A percentile compares a stretch with the other conserved stretches of the same genome.
Evolutionary conservation across 1,284 basidiomycete genomes (phyloP).

Genomic region (Paramarasmius palmivorus): DNA sequence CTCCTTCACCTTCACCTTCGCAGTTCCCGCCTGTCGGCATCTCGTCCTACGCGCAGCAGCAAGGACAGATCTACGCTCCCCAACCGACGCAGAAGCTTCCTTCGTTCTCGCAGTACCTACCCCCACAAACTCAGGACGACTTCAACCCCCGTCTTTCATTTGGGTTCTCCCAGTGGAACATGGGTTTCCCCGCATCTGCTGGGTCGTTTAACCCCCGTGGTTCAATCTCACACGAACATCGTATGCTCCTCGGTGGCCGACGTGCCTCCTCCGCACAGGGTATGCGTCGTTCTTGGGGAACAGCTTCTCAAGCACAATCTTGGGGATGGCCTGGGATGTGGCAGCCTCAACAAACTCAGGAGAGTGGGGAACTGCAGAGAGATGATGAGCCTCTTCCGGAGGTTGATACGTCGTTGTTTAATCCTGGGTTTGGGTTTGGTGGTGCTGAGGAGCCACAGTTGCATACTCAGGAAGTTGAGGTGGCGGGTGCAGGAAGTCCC

Average conservation of each 20-base stretch:
- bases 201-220: conserved; percentile 27
- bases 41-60: too few species aligned
- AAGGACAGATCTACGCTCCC: too few species aligned
- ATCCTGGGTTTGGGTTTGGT: conserved; percentile 23
- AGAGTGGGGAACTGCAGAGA: conserved; percentile 29
- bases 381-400: conserved; percentile 51
- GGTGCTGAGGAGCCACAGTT: not conserved
- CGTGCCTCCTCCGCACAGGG: conserved; percentile 32
- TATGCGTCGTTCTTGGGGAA: conserved; percentile 28
- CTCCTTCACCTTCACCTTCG: too few species aligned
- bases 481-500: too few species aligned
- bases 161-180: conserved; percentile 27
- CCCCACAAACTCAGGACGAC: not conserved
- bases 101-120: not conserved
- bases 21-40: too few species aligned
- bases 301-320: conserved; percentile 15
- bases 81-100: too few species aligned
- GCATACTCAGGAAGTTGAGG: too few species aligned
- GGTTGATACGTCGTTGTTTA: conserved; percentile 50
- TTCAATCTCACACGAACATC: conserved; percentile 42
- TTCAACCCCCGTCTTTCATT: not conserved
- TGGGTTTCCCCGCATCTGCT: conserved; percentile 37
- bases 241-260: conserved; percentile 34
- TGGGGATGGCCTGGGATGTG: conserved; percentile 13
- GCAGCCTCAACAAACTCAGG: conserved; percentile 21